A percentile compares a stretch with the other conserved stretches of the same genome.
Conservation (phyloP, 2,329 filamentous ascomycete genomes). For the Aspergillus neoniger region DNA sequence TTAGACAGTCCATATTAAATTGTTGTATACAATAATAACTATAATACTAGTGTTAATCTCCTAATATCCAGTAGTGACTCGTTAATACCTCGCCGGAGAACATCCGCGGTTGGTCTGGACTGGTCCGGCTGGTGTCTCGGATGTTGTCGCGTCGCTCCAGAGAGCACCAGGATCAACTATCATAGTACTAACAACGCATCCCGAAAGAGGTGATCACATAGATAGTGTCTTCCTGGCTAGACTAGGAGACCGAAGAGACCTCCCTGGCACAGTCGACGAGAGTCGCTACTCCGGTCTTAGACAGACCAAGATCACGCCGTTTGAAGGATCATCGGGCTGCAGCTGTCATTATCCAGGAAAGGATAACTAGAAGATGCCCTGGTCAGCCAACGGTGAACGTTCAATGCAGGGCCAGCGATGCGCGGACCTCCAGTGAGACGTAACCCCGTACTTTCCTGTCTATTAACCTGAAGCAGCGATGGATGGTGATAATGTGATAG, state of each 20-base stretch:
- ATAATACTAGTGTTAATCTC: no score
- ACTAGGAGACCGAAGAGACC: no score
- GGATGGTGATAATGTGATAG: slow-evolving; percentile 22
- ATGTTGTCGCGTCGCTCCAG: neutral
- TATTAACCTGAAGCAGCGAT: slow-evolving; percentile 16
- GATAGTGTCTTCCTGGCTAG: neutral
- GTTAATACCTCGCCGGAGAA: neutral
- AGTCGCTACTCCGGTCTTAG: neutral
- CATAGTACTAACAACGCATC: neutral
- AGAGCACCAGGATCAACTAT: neutral
- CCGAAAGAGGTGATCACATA: neutral
- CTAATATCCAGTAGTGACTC: neutral
- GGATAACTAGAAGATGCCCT: neutral
- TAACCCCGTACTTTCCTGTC: neutral
- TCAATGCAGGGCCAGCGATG: slow-evolving; percentile 11
- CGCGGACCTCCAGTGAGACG: neutral
- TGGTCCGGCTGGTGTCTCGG: neutral
- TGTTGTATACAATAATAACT: neutral
- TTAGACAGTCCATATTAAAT: no score
- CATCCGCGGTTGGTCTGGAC: neutral
- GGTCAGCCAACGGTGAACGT: slow-evolving; percentile 4
- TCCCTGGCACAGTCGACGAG: neutral
- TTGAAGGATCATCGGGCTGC: slow-evolving; percentile 16
- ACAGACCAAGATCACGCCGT: slow-evolving; percentile 10
- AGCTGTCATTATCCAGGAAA: slow-evolving; percentile 15